These are phyloP conservation scores for Cucurbita argyrosperma DNA, from an alignment of 306 rosid species.

Conservation along the genomic window DNA sequence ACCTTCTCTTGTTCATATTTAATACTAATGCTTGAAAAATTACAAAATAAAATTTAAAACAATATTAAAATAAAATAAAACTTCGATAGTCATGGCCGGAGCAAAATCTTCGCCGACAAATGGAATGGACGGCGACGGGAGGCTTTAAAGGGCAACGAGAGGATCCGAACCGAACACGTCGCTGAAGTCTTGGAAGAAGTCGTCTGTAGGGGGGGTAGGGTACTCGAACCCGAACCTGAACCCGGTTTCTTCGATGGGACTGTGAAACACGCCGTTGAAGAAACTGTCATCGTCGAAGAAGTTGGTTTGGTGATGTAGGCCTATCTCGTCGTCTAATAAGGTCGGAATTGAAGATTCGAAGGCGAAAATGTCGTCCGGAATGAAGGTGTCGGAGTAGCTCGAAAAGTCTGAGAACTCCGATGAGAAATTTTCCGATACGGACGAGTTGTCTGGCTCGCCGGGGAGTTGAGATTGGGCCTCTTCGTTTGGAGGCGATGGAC, in stretches of 20 bases:
- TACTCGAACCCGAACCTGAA: conserved; percentile 25
- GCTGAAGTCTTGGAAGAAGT: conserved; percentile 69
- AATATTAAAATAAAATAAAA: background rate
- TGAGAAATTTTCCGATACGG: conserved; percentile 27
- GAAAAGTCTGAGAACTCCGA: conserved; percentile 19
- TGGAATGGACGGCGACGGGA: background rate
- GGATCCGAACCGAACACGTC: conserved; percentile 62
- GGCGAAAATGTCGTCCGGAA: conserved; percentile 36
- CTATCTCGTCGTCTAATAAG: conserved; percentile 16
- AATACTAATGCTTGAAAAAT: background rate
- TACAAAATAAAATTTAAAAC: background rate
- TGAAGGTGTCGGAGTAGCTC: conserved; percentile 25
- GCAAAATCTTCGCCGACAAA: background rate
- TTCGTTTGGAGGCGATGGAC: conserved; percentile 32
- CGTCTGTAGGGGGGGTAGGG: conserved; percentile 23
- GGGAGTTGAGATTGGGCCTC: conserved; percentile 35
- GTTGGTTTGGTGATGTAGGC: conserved; percentile 6
- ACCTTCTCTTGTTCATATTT: background rate
- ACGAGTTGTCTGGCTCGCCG: conserved; percentile 17
- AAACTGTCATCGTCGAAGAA: conserved; percentile 7
- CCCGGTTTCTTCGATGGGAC: conserved; percentile 13
- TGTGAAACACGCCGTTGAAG: conserved; percentile 13
- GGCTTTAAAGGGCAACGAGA: background rate
- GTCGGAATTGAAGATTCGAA: conserved; percentile 29
- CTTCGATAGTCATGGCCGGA: conserved; percentile 7